Evolutionary conservation across 345 rosid species (phyloP).

Genomic region (Brassica juncea): DNA sequence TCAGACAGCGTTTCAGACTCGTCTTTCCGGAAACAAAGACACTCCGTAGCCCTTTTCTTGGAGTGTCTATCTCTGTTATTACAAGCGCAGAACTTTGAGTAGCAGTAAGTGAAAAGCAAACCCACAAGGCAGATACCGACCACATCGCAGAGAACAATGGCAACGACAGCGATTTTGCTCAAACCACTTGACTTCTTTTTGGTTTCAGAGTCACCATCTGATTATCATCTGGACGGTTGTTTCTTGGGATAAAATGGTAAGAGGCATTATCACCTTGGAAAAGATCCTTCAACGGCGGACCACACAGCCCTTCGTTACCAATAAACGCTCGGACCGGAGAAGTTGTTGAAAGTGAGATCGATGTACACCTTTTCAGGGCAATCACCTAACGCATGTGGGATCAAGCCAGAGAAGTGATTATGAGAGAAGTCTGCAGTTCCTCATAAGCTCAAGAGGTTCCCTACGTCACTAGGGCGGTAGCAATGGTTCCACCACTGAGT

Average conservation of each 20-base stretch:
- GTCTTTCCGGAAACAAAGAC: no score
- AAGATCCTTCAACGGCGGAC: conserved; percentile 82
- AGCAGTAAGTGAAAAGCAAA: conserved; percentile 80
- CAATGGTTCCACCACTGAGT: no score
- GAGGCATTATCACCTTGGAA: conserved; percentile 70
- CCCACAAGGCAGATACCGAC: conserved; percentile 87
- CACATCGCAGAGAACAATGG: conserved; percentile 75
- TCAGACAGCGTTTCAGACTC: no score
- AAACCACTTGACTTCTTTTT: no score
- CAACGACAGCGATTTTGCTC: conserved; percentile 55
- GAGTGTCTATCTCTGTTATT: conserved; percentile 42
- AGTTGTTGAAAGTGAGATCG: conserved; percentile 79
- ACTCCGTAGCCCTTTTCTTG: no score
- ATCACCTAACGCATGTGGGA: conserved; percentile 80
- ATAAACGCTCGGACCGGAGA: conserved; percentile 92
- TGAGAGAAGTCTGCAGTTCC: conserved; percentile 97
- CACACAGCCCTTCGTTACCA: conserved; percentile 87
- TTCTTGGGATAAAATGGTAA: conserved; percentile 67
- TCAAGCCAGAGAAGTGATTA: conserved; percentile 66
- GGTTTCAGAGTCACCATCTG: no score
- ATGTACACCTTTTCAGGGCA: conserved; percentile 95
- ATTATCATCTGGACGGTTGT: conserved; percentile 43
- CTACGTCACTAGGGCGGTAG: conserved; percentile 56
- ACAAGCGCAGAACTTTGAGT: conserved; percentile 56
- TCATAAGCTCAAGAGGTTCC: conserved; percentile 81